A percentile compares a stretch with the other conserved stretches of the same genome.
Conservation (phyloP, 139 green algal species). For the Auxenochlorella pyrenoidosa region DNA sequence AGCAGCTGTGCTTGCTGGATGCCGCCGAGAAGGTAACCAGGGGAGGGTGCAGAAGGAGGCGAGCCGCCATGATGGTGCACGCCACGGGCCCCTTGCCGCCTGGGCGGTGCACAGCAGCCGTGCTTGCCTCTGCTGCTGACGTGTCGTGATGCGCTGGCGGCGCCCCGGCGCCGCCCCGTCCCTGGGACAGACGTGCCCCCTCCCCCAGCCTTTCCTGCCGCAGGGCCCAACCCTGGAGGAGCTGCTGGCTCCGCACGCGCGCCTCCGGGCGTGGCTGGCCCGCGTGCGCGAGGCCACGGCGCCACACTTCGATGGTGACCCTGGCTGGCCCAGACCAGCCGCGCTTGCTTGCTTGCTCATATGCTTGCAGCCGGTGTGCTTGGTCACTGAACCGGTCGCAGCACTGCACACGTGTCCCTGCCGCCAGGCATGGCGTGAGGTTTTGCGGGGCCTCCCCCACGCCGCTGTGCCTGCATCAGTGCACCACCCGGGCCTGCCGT, state of each 20-base stretch:
- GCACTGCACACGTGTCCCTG: too few species aligned
- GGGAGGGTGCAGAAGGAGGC: neutral
- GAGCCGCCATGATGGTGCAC: neutral
- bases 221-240: slow-evolving; percentile 11
- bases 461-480: too few species aligned
- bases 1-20: slow-evolving; percentile 45
- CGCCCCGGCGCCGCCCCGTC: too few species aligned
- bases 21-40: neutral
- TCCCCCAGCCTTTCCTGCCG: too few species aligned
- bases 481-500: too few species aligned
- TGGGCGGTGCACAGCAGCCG: too few species aligned
- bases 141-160: too few species aligned
- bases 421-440: too few species aligned
- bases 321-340: neutral
- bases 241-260: slow-evolving; percentile 25
- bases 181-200: neutral
- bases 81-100: too few species aligned
- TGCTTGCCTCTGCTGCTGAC: too few species aligned
- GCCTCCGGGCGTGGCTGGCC: slow-evolving; percentile 23
- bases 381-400: neutral
- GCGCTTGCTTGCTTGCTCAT: neutral
- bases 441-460: too few species aligned
- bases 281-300: neutral
- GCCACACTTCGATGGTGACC: slow-evolving; percentile 37
- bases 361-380: neutral